Evolutionary conservation across 768 basidiomycete species (phyloP).

Genomic region (Filobasidium floriforme): DNA sequence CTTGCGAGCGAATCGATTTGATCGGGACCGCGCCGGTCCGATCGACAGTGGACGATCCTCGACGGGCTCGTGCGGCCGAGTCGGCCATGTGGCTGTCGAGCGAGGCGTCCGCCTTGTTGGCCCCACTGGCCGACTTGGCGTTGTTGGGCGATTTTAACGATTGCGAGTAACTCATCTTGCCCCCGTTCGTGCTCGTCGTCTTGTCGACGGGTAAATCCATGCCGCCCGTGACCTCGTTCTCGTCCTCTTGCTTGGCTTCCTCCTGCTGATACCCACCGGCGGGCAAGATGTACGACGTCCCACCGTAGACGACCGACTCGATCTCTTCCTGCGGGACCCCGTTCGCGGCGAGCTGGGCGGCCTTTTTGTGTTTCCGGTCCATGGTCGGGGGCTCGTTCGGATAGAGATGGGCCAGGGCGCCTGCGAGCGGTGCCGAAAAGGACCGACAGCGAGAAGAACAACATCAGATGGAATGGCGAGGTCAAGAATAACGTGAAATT

Average conservation of each 20-base stretch:
- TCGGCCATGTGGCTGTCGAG: not conserved
- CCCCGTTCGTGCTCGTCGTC: not conserved
- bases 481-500: not conserved
- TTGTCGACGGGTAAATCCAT: not conserved
- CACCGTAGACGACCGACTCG: constrained; percentile 5
- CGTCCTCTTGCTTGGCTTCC: not conserved
- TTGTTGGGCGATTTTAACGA: not conserved
- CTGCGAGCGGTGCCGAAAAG: constrained; percentile 43
- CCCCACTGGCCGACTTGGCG: not conserved
- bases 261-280: not conserved
- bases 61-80: not conserved
- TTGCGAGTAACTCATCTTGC: constrained; percentile 4
- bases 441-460: constrained; percentile 22
- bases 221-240: not conserved
- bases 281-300: constrained; percentile 6
- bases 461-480: constrained; percentile 4
- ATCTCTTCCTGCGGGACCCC: constrained; percentile 7
- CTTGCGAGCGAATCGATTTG: not conserved
- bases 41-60: not conserved
- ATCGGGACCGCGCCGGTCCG: not conserved
- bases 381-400: constrained; percentile 91
- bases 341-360: constrained; percentile 32
- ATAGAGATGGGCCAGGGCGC: constrained; percentile 86
- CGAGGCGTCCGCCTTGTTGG: not conserved
- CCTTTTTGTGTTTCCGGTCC: constrained; percentile 91